Percentiles rank a stretch among this genome's conserved stretches.
These are phyloP conservation scores for Echites panduratus DNA, from an alignment of 257 asterid species.

Conservation along the genomic window DNA sequence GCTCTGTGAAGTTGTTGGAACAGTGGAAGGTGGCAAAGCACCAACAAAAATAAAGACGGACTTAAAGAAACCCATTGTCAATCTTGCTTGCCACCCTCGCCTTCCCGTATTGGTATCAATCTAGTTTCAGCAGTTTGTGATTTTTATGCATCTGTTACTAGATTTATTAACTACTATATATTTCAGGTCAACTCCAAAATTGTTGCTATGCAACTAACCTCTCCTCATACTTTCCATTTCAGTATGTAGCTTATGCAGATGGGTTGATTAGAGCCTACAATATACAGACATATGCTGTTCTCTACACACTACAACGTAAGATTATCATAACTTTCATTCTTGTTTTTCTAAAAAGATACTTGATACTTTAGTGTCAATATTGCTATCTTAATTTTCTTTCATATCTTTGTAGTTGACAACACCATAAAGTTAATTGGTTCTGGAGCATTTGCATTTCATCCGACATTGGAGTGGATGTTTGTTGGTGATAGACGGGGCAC, in stretches of 20 bases:
- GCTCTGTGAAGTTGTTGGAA: conserved; percentile 76
- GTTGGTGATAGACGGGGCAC: conserved; percentile 99
- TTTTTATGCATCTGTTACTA: not conserved
- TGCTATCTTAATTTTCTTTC: conserved; percentile 1
- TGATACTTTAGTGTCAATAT: not conserved
- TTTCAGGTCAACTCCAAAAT: not conserved
- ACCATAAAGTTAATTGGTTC: conserved; percentile 95
- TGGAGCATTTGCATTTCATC: conserved; percentile 97
- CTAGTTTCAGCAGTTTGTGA: not conserved
- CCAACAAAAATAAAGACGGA: conserved; percentile 98
- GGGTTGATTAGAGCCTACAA: conserved; percentile 97
- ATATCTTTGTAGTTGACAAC: conserved; percentile 70
- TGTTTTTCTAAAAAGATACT: not conserved
- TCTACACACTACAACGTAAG: conserved; percentile 94
- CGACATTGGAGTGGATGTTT: conserved; percentile 94
- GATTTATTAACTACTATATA: not conserved
- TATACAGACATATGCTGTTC: conserved; percentile 87
- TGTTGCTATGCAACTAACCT: conserved; percentile 21
- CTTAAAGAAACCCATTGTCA: conserved; percentile 95
- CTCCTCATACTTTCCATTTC: conserved; percentile 30
- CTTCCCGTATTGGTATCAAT: conserved; percentile 76
- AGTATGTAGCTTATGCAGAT: conserved; percentile 99
- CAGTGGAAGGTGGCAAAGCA: conserved; percentile 97
- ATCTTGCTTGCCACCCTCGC: conserved; percentile 99
- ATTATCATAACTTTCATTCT: conserved; percentile 15